These are phyloP conservation scores for Penicillium salamii DNA, from an alignment of 495 filamentous ascomycete genomes.

Conservation along the genomic window DNA sequence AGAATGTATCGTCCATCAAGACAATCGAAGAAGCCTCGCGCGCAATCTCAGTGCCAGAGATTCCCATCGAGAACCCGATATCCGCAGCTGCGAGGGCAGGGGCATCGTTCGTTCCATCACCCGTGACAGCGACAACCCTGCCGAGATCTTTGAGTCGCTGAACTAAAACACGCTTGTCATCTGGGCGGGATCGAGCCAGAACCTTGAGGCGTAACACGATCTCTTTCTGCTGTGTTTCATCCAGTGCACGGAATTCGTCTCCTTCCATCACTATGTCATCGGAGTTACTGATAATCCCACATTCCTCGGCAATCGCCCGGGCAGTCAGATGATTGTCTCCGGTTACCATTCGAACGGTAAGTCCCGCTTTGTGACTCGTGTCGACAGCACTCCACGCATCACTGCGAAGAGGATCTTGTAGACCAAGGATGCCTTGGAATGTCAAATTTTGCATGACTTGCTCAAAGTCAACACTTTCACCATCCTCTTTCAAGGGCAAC, in stretches of 20 bases:
- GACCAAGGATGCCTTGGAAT: conserved; percentile 51
- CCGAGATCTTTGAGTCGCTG: conserved; percentile 61
- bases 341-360: conserved; percentile 76
- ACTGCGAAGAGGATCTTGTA: conserved; percentile 55
- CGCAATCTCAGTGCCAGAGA: conserved; percentile 75
- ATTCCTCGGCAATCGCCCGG: conserved; percentile 68
- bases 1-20: conserved; percentile 77
- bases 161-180: conserved; percentile 73
- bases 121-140: conserved; percentile 70
- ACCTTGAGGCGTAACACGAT: conserved; percentile 68
- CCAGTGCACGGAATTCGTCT: conserved; percentile 66
- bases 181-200: conserved; percentile 71
- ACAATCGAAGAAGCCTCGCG: conserved; percentile 80
- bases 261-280: conserved; percentile 70
- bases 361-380: conserved; percentile 66
- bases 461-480: conserved; percentile 46
- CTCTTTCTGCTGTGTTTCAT: conserved; percentile 57
- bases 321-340: conserved; percentile 72
- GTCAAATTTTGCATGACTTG: conserved; percentile 48
- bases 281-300: conserved; percentile 64
- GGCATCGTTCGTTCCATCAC: conserved; percentile 78
- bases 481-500: conserved; percentile 46
- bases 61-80: conserved; percentile 82
- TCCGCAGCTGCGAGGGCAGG: conserved; percentile 74
- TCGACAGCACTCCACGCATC: conserved; percentile 68